Evolutionary conservation across 1,284 basidiomycete species (phyloP), one percentile per base, ranked within the genome.

Genomic region (Melanopsichium pennsylvanicum): DNA sequence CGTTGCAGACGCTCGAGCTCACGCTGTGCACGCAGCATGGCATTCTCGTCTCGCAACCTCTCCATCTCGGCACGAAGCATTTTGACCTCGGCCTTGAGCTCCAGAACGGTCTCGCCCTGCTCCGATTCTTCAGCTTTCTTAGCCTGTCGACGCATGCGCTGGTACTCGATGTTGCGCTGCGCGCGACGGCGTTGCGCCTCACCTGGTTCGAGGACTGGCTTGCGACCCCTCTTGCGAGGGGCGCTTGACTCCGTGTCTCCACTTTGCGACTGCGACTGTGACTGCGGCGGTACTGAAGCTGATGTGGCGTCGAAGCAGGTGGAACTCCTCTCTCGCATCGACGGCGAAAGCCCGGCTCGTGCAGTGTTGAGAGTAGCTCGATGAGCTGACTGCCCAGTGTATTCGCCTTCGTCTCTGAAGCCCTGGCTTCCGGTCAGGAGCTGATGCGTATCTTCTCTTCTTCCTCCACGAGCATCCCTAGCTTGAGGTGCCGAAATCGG

Each of bases 31-130:
- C 74, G 62, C 8, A 76, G 63, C 50, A 44, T 66, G 18, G 74
- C 74, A 27, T 76, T 76, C 15, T 76, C 74, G 32, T 72, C 66
- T 18, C 69, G 66, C 21, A 76, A 48, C 2, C 72, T 59, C 46
- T 72, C 74, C 42, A 76, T 31, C 50, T 76, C 74, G 5, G 56
- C 52, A 8, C 74, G 68, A 23, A 76, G 56, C 56, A 76, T 66
- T 33, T 54, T 57, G 45, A 68, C 66, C 37, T 76, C 74, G 12
- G 70, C 74, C n/a, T 59, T 58, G 21, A 72, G 70, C 48, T 72
- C 63, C 21, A 76, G 49, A 7, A 60, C 60, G 2, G 41, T 37
- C 46, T 61, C 61, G 48, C 38, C 43, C 42, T 69, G 55, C 19
- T 69, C 66, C 2, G 60, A 59, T 19, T 70, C 54, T 18, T 68